Conservation (phyloP, 768 basidiomycete genomes). For the Lanmaoa rubissima region DNA sequence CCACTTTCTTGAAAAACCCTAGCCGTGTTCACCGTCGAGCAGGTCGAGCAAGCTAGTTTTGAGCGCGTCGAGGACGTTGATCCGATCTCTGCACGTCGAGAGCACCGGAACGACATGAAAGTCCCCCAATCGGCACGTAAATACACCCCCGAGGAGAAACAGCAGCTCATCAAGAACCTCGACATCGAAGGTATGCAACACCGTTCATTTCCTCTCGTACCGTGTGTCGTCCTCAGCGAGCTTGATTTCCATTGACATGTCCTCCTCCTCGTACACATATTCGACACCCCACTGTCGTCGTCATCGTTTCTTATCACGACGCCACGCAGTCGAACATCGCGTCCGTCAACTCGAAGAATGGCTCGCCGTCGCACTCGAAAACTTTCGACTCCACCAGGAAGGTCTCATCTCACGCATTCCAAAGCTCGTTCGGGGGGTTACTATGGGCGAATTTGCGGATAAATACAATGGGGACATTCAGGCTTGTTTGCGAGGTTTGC, state of each 20-base stretch:
- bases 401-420: conserved; percentile 72
- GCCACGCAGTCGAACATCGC: conserved; percentile 62
- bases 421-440: conserved; percentile 66
- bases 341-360: conserved; percentile 72
- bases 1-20: not conserved
- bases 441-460: conserved; percentile 74
- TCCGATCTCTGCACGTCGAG: not conserved
- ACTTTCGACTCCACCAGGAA: conserved; percentile 74
- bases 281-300: not conserved
- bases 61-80: not conserved
- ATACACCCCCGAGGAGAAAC: conserved; percentile 67
- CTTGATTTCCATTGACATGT: too few species aligned
- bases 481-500: conserved; percentile 63
- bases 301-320: not conserved
- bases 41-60: not conserved
- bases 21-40: not conserved
- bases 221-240: not conserved
- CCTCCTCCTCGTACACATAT: too few species aligned
- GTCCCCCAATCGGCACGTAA: conserved; percentile 26
- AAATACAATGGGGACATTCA: conserved; percentile 79
- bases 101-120: conserved; percentile 18
- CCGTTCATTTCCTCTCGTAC: not conserved
- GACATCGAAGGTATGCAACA: conserved; percentile 67
- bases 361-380: conserved; percentile 70
- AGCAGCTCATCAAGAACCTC: conserved; percentile 71